Conservation (phyloP, 305 asterid genomes). For the Fraxinus velutina region DNA sequence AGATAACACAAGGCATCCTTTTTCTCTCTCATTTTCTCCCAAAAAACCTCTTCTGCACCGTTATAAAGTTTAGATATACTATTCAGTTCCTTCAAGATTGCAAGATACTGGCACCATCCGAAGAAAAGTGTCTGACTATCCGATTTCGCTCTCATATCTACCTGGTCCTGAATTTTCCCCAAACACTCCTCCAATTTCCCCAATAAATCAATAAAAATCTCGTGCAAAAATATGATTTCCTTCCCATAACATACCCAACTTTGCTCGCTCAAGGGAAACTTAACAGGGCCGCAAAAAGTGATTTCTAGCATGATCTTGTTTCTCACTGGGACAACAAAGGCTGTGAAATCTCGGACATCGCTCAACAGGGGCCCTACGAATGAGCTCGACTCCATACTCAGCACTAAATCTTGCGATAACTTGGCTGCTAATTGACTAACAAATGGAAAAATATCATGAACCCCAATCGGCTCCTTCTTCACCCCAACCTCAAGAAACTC, state of each 20-base stretch:
- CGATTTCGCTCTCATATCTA: slow-evolving; percentile 33
- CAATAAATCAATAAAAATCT: slow-evolving; percentile 45
- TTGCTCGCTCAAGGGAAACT: slow-evolving; percentile 38
- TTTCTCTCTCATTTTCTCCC: slow-evolving; percentile 53
- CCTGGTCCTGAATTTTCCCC: slow-evolving; percentile 47
- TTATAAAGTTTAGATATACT: slow-evolving; percentile 51
- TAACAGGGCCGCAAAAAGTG: slow-evolving; percentile 26
- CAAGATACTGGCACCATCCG: slow-evolving; percentile 60
- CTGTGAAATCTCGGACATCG: slow-evolving; percentile 56
- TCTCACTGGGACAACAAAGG: slow-evolving; percentile 41
- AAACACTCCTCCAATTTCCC: slow-evolving; percentile 52
- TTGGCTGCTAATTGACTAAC: slow-evolving; percentile 55
- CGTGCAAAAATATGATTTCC: slow-evolving; percentile 41
- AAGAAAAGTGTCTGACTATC: slow-evolving; percentile 29
- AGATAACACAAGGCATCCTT: slow-evolving; percentile 62
- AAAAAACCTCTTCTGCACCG: slow-evolving; percentile 58
- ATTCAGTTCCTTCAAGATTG: slow-evolving; percentile 63
- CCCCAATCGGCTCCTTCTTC: slow-evolving; percentile 27
- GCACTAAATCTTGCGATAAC: slow-evolving; percentile 43
- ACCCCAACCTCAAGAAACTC: slow-evolving; percentile 28
- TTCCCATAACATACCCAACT: slow-evolving; percentile 27
- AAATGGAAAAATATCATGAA: slow-evolving; percentile 51
- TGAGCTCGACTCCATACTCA: slow-evolving; percentile 29
- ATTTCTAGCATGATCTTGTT: slow-evolving; percentile 29
- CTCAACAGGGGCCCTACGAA: slow-evolving; percentile 28